Evolutionary conservation across 495 filamentous ascomycete species (phyloP), one percentile per base, ranked within the genome.

Genomic region (Symbiotaphrina buchneri): DNA sequence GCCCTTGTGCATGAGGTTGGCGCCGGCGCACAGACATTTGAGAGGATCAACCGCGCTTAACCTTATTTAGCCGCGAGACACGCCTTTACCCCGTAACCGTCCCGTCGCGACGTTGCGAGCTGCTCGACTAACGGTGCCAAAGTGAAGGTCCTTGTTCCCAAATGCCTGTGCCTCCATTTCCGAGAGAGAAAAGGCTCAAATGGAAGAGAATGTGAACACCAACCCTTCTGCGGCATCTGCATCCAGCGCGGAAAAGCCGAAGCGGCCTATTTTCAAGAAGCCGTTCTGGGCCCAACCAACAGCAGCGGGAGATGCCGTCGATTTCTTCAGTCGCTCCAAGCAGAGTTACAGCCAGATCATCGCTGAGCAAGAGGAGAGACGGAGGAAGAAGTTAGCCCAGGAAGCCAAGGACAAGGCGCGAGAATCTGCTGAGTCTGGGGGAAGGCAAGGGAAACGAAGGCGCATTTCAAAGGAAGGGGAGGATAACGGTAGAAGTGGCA

Each of bases 241-340:
- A n/a, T n/a, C n/a, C n/a, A n/a, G 6, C 1, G 30, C 48, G 6
- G 21, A 42, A 6, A 35, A 45, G 18, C 28, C 38, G 11, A 77
- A 72, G 55, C 59, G 56, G 31, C 58, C 59, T 1, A 59, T 81
- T 19, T 80, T 80, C 46, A 80, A 71, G 21, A 71, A 68, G 44
- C 68, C 72, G 18, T 57, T 62, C 1, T 71, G 59, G 49, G 55
- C 61, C 23, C 61, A 36, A 6, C 52, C 47, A 3, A 38, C 51
- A 10, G 40, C 46, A 2, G 54, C 57, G 16, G 50, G 50, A 6
- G 54, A 64, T 18, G 49, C 52, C 7, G 38, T 63, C 5, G 61
- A 71, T 13, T 63, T 83, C 26, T 84, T 81, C 42, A 65, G 66
- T 21, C 67, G 69, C 18, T 68, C 70, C 10, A 60, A 62, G 31